These are phyloP conservation scores for Hanseniaspora osmophila DNA, from an alignment of 805 yeast genomes.

Conservation along the genomic window DNA sequence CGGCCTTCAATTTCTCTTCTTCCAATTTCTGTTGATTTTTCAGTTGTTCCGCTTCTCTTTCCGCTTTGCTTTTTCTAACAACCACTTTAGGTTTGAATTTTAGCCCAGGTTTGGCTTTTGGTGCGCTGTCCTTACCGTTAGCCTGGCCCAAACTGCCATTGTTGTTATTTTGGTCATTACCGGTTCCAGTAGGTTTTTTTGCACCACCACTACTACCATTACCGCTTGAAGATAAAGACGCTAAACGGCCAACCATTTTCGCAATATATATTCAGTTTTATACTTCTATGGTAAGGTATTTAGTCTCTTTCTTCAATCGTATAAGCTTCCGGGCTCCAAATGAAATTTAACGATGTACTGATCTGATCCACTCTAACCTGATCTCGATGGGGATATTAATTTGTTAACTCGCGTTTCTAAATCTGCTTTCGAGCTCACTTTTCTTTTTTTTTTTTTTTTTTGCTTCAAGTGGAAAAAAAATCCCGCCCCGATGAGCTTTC, in stretches of 20 bases:
- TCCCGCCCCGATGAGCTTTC: too few relatives aligned
- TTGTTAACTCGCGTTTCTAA: too few relatives aligned
- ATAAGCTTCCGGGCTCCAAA: too few relatives aligned
- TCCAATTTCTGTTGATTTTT: slow-evolving; percentile 31
- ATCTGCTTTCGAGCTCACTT: too few relatives aligned
- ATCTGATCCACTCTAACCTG: too few relatives aligned
- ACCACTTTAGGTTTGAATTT: slow-evolving; percentile 82
- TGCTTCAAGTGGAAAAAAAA: too few relatives aligned
- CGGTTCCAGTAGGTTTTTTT: not conserved
- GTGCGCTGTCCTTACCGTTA: slow-evolving; percentile 5
- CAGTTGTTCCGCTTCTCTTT: slow-evolving; percentile 48
- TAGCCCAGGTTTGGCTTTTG: slow-evolving; percentile 32
- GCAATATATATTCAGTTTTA: slow-evolving; percentile 9
- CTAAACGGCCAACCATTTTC: slow-evolving; percentile 18
- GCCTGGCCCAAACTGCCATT: slow-evolving; percentile 1
- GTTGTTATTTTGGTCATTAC: slow-evolving; percentile 6
- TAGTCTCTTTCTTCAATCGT: too few relatives aligned
- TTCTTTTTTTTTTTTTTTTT: too few relatives aligned
- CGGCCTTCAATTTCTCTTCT: slow-evolving; percentile 12
- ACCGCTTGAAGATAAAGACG: slow-evolving; percentile 12
- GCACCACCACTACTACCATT: not conserved
- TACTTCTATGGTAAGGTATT: too few relatives aligned
- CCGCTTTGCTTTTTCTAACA: slow-evolving; percentile 71
- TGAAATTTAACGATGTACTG: too few relatives aligned
- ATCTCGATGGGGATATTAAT: too few relatives aligned